A percentile compares a stretch with the other conserved stretches of the same genome.
Conservation (phyloP, 2,329 filamentous ascomycete species). For the Fusarium nanum region DNA sequence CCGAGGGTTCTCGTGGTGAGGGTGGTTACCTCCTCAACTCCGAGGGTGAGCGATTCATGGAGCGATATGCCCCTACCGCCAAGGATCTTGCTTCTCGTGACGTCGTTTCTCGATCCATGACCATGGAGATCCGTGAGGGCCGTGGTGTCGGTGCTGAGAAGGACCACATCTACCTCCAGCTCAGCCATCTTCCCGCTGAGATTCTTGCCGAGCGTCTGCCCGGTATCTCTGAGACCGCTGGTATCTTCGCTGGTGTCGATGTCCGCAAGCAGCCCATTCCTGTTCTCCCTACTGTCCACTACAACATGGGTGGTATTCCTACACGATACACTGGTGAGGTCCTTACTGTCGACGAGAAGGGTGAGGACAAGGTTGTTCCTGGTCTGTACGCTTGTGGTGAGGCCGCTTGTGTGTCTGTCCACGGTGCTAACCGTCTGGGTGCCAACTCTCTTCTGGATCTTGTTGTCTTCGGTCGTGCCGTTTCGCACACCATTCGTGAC, state of each 20-base stretch:
- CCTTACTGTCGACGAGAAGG: slow-evolving; percentile 84
- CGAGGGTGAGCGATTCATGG: slow-evolving; percentile 99
- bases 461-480: slow-evolving; percentile 96
- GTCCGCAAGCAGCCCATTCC: slow-evolving; percentile 97
- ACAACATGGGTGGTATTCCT: slow-evolving; percentile 99
- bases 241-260: slow-evolving; percentile 97
- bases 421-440: slow-evolving; percentile 96
- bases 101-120: slow-evolving; percentile 98
- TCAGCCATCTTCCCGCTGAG: slow-evolving; percentile 93
- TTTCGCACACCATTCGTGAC: slow-evolving; percentile 96
- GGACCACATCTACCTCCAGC: slow-evolving; percentile 98
- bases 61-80: slow-evolving; percentile 95
- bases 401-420: slow-evolving; percentile 96
- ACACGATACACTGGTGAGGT: slow-evolving; percentile 98
- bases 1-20: slow-evolving; percentile 96
- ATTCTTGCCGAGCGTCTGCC: slow-evolving; percentile 95
- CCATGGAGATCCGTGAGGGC: slow-evolving; percentile 95
- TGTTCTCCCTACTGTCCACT: slow-evolving; percentile 96
- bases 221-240: slow-evolving; percentile 97
- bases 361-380: slow-evolving; percentile 92
- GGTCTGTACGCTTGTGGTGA: slow-evolving; percentile 97
- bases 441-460: slow-evolving; percentile 98
- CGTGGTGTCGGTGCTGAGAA: slow-evolving; percentile 97
- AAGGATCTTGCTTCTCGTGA: slow-evolving; percentile 98
- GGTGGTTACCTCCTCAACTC: slow-evolving; percentile 98